Evolutionary conservation across 768 basidiomycete genomes (phyloP), one percentile per base, ranked within the genome.

Genomic region (Boletus bicolor): DNA sequence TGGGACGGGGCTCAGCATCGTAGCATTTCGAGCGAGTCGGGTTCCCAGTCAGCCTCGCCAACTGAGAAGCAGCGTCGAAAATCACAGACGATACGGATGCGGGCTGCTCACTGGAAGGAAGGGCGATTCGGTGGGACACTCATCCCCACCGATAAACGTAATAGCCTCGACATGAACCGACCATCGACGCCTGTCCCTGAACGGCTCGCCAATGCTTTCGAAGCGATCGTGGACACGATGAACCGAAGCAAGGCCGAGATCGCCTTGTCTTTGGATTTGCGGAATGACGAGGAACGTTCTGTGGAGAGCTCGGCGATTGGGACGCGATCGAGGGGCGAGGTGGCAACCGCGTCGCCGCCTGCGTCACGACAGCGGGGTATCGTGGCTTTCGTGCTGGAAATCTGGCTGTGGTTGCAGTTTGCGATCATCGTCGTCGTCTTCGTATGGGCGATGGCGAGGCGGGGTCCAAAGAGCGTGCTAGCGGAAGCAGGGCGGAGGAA

Each of bases 331-430:
- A 45, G 47, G 34, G 54, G 42, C 7, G 43, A 43, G 38, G 38
- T 52, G 49, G 44, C 53, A 28, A 48, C 54, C 53, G 56, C 60
- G 55, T 56, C 63, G 5, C n/a, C 53, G 17, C 39, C 53, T 19
- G 49, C 52, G 15, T 67, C 69, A 0, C 70, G 67, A 54, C 64
- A 70, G 15, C 72, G 76, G 7, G 64, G 70, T 7, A 57, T 77
- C 21, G 72, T 74, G 35, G 72, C 67, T 39, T 71, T 87, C 47
- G 68, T 91, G 59, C 63, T 93, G 47, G 87, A 91, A 72, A 67
- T 89, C 21, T 93, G 91, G 91, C 70, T 93, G 59, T 91, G 90
- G 89, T 68, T 91, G 56, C 91, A 93, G 70, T 91, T 93, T 65
- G 75, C 69, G 8, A 77, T 91, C 57, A 83, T 93, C 59, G 77